Conservation (phyloP, 2,329 filamentous ascomycete species). For the Ophiocordyceps robertsii region DNA sequence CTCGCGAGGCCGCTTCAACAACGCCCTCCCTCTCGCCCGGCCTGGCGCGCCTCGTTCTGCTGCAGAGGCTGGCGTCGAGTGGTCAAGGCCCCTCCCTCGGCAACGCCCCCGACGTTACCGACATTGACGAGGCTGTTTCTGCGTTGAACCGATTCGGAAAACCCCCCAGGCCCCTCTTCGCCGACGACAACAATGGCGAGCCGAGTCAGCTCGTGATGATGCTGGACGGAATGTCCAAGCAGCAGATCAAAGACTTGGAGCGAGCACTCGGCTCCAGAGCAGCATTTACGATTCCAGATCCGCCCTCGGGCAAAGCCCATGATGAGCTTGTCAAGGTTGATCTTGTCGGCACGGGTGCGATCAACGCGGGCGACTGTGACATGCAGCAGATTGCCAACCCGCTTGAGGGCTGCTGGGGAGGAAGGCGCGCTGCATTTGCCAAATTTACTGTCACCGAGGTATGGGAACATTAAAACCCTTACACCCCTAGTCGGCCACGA, state of each 20-base stretch:
- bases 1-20: slow-evolving; percentile 13
- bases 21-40: slow-evolving; percentile 34
- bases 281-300: slow-evolving; percentile 35
- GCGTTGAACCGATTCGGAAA: slow-evolving; percentile 49
- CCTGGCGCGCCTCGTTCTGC: slow-evolving; percentile 43
- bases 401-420: slow-evolving; percentile 31
- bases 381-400: slow-evolving; percentile 27
- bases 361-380: slow-evolving; percentile 21
- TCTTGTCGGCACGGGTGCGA: slow-evolving; percentile 24
- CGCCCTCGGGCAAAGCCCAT: slow-evolving; percentile 29
- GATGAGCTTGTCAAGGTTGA: slow-evolving; percentile 27
- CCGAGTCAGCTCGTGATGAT: slow-evolving; percentile 45
- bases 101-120: slow-evolving; percentile 27
- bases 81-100: slow-evolving; percentile 33
- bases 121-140: slow-evolving; percentile 34
- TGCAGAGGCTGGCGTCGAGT: slow-evolving; percentile 38
- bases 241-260: slow-evolving; percentile 31
- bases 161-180: slow-evolving; percentile 35
- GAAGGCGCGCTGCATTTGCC: slow-evolving; percentile 23
- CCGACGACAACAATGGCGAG: slow-evolving; percentile 13
- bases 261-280: slow-evolving; percentile 20
- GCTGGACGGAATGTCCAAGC: slow-evolving; percentile 39
- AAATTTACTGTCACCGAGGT: slow-evolving; percentile 32
- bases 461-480: neutral
- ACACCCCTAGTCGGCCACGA: neutral